These are phyloP conservation scores for Nicotiana tomentosiformis DNA, from an alignment of 257 asterid genomes.

Conservation along the genomic window DNA sequence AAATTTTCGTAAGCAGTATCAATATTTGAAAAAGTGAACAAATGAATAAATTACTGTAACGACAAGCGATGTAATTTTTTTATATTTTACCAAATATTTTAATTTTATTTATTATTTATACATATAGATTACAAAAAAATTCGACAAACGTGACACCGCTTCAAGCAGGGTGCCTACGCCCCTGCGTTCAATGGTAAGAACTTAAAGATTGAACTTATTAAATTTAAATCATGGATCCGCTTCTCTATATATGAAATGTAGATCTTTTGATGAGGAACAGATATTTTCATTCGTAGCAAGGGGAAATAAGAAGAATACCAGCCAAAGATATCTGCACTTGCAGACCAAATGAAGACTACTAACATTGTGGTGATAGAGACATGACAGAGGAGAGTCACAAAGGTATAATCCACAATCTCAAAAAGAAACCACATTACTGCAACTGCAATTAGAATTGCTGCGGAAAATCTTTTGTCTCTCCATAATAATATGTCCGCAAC, in stretches of 20 bases:
- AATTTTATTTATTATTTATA: no score
- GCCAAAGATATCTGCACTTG: constrained; percentile 30
- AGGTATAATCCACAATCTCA: constrained; percentile 48
- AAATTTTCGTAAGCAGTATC: no score
- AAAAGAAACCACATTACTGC: constrained; percentile 50
- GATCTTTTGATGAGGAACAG: not conserved
- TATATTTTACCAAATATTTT: no score
- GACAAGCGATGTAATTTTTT: no score
- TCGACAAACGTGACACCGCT: no score
- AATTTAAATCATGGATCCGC: not conserved
- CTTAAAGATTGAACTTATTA: not conserved
- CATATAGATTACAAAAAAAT: no score
- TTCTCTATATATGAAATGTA: not conserved
- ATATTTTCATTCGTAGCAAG: not conserved
- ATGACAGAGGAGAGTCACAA: constrained; percentile 48
- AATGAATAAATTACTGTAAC: no score
- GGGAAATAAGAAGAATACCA: constrained; percentile 24
- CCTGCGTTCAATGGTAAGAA: not conserved
- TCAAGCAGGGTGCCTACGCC: no score
- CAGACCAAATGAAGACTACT: constrained; percentile 49
- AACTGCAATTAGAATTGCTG: constrained; percentile 36
- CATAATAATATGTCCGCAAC: constrained; percentile 57
- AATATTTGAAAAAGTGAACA: no score
- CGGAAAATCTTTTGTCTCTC: constrained; percentile 45
- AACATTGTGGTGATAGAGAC: constrained; percentile 48